A percentile compares a stretch with the other conserved stretches of the same genome.
phyloP scores from a whole-genome alignment of 1,139 yeast genomes.

The Tardiomyces blankii region DNA sequence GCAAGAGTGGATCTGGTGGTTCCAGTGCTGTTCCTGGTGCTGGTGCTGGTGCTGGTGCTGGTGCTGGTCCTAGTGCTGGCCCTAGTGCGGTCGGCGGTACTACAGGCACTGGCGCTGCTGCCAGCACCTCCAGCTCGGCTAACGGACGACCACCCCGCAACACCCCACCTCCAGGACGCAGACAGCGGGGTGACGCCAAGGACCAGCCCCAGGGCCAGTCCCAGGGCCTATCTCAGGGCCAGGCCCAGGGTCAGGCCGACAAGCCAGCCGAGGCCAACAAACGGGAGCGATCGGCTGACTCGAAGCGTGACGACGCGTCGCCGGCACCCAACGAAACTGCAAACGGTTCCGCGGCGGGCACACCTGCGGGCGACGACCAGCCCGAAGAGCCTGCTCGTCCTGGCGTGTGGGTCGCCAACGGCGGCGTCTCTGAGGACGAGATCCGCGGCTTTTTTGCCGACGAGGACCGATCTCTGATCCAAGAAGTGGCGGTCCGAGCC shows the following conservation, averaged over 20 bases:
- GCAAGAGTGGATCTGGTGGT: no score
- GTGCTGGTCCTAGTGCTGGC: no score
- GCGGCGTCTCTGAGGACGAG: conserved; percentile 23
- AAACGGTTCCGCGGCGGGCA: conserved; percentile 4
- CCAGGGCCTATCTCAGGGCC: not conserved
- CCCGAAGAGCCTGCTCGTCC: conserved; percentile 13
- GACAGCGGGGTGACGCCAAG: not conserved
- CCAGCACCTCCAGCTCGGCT: not conserved
- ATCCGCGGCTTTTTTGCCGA: conserved; percentile 22
- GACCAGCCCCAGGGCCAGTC: not conserved
- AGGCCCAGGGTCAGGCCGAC: not conserved
- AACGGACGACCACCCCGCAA: not conserved
- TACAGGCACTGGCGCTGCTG: no score
- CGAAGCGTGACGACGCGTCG: not conserved
- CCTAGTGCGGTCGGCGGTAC: no score
- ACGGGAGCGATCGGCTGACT: not conserved
- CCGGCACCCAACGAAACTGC: conserved; percentile 3
- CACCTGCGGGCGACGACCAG: conserved; percentile 2
- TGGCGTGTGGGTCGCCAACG: conserved; percentile 31
- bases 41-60: no score
- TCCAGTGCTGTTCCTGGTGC: no score
- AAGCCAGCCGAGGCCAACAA: no score
- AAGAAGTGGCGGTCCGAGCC: conserved; percentile 19
- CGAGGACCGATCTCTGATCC: conserved; percentile 23
- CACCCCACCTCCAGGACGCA: not conserved